phyloP scores from a whole-genome alignment of 2,329 filamentous ascomycete genomes.

The Calonectria fujianensis region DNA sequence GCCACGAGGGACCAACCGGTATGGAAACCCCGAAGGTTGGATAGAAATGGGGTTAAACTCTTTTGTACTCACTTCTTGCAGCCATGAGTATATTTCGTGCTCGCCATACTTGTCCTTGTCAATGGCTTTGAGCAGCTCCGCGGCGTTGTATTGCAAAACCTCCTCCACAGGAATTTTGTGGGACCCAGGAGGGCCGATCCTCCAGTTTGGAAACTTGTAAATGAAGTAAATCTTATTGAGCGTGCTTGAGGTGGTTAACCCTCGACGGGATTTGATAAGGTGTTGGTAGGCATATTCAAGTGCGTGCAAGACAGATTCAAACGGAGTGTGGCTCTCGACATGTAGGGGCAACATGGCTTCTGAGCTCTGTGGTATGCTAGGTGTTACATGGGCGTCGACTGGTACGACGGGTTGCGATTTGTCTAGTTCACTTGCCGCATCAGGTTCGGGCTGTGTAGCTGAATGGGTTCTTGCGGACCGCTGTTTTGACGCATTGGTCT shows the following conservation, averaged over 20 bases:
- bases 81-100: constrained; percentile 59
- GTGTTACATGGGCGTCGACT: constrained; percentile 32
- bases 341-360: not conserved
- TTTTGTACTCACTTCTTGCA: constrained; percentile 55
- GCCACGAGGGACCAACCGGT: constrained; percentile 51
- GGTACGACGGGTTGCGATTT: constrained; percentile 30
- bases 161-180: constrained; percentile 66
- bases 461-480: constrained; percentile 49
- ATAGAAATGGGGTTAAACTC: constrained; percentile 56
- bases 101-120: constrained; percentile 58
- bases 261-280: constrained; percentile 47
- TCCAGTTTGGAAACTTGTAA: constrained; percentile 57
- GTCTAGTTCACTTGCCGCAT: not conserved
- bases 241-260: constrained; percentile 47
- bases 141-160: constrained; percentile 67
- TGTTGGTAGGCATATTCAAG: constrained; percentile 50
- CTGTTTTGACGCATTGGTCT: constrained; percentile 34
- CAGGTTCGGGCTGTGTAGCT: constrained; percentile 28
- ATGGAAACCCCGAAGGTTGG: constrained; percentile 56
- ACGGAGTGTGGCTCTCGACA: constrained; percentile 48
- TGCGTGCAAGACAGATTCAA: constrained; percentile 55
- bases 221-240: constrained; percentile 59
- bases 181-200: constrained; percentile 53
- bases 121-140: constrained; percentile 61
- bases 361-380: constrained; percentile 14